phyloP scores from a whole-genome alignment of 495 filamentous ascomycete genomes.

The Paragyromitra xinjiangensis region DNA sequence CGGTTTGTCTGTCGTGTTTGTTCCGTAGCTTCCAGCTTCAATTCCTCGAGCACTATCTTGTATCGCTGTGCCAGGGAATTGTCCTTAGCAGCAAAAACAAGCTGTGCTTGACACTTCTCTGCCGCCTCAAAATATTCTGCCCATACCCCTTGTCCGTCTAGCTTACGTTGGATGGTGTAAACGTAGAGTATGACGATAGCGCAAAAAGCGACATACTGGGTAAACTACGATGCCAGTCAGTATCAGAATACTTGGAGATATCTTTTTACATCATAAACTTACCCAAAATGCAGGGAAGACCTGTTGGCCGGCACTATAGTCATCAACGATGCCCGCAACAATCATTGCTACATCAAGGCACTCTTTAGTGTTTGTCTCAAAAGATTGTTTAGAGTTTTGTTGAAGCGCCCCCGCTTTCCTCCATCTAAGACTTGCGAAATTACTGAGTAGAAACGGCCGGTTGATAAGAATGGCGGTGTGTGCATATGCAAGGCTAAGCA shows the following conservation, averaged over 20 bases:
- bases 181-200: conserved; percentile 67
- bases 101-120: conserved; percentile 54
- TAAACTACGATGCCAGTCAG: conserved; percentile 61
- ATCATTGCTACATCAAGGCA: conserved; percentile 55
- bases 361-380: conserved; percentile 49
- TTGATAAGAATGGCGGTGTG: conserved; percentile 67
- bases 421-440: conserved; percentile 62
- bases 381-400: conserved; percentile 17
- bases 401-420: conserved; percentile 20
- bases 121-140: conserved; percentile 55
- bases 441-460: conserved; percentile 65
- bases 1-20: conserved; percentile 34
- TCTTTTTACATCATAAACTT: neutral
- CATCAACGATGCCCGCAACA: conserved; percentile 50
- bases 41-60: conserved; percentile 61
- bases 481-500: conserved; percentile 65
- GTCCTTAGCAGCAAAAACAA: conserved; percentile 51
- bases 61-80: conserved; percentile 58
- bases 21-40: conserved; percentile 60
- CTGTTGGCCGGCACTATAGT: conserved; percentile 48
- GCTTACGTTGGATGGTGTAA: conserved; percentile 64
- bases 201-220: conserved; percentile 66
- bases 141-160: conserved; percentile 30
- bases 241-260: conserved; percentile 11
- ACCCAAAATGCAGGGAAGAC: conserved; percentile 56